A percentile compares a stretch with the other conserved stretches of the same genome.
phyloP scores from a whole-genome alignment of 148 eudicot genomes.

The Persicaria tinctoria region DNA sequence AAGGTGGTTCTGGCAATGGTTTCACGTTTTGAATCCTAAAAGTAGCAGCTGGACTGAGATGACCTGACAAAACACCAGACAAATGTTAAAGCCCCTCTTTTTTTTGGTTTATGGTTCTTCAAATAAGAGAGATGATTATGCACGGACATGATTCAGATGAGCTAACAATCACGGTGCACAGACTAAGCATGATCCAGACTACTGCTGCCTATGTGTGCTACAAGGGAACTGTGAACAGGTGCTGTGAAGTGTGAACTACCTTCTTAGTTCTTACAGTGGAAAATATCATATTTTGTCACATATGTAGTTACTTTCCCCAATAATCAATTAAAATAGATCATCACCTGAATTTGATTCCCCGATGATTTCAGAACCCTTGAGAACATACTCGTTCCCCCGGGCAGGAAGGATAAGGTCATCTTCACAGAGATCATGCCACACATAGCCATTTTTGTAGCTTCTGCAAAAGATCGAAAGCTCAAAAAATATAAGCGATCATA shows the following conservation, averaged over 20 bases:
- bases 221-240: neutral
- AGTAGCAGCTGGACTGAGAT: slow-evolving; percentile 49
- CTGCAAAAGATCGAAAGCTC: slow-evolving; percentile 31
- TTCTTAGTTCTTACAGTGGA: neutral
- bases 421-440: slow-evolving; percentile 94
- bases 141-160: neutral
- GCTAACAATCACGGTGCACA: neutral
- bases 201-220: neutral
- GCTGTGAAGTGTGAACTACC: neutral
- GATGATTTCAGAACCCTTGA: slow-evolving; percentile 87
- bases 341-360: slow-evolving; percentile 56
- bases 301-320: neutral
- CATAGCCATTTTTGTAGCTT: slow-evolving; percentile 92
- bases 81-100: neutral
- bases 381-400: slow-evolving; percentile 80
- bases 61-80: slow-evolving; percentile 32
- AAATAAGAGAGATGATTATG: neutral
- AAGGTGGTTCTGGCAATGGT: slow-evolving; percentile 69
- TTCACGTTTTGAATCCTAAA: slow-evolving; percentile 44
- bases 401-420: slow-evolving; percentile 81
- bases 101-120: neutral
- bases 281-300: neutral
- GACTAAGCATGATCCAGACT: neutral
- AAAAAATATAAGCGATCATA: neutral
- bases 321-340: slow-evolving; percentile 4